Evolutionary conservation across 208 protist species (phyloP), one percentile per base, ranked within the genome.

Genomic region (Porcisia hertigi): DNA sequence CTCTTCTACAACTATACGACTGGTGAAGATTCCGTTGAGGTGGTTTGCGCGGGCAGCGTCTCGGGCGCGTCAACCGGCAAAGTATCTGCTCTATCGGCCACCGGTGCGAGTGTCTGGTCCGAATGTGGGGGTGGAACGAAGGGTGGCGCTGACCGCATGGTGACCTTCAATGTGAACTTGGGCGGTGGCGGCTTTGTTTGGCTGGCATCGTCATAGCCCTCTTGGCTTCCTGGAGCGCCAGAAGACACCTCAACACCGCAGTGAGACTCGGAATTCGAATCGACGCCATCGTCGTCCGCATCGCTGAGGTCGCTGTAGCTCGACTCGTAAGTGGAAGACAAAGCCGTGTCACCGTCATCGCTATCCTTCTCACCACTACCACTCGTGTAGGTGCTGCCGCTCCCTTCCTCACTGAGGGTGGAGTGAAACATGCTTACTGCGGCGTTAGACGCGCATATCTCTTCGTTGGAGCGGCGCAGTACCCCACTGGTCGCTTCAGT

Each of bases 401-500:
- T 77, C 30, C 30, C 75, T 25, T 71, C 65, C 62, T 79, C 74
- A 1, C 39, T 47, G 16, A 54, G 77, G 3, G 52, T 75, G 43
- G 83, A 69, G 39, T 80, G 69, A 12, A 71, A 81, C 30, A 75
- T 66, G 34, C 57, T 64, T 20, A 64, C 78, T 14, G 78, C 78
- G 25, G 78, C 78, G 3, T 73, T 62, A 18, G 78, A 23, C 9
- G 73, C 66, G 59, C 53, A 65, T 1, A 66, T 60, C 34, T 74
- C 82, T 67, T 83, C 71, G 30, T 55, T 66, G 36, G 76, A 74
- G 25, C 71, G 77, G 41, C 86, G 90, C 57, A 90, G 52, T 20
- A 73, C 60, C 18, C 80, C 70, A 69, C 90, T 85, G 0, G 84
- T 81, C 30, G 86, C 64, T 30, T 62, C 70, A 16, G 76, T 76